These are phyloP conservation scores for Favolaschia claudopus DNA, from an alignment of 768 basidiomycete species.

Conservation along the genomic window DNA sequence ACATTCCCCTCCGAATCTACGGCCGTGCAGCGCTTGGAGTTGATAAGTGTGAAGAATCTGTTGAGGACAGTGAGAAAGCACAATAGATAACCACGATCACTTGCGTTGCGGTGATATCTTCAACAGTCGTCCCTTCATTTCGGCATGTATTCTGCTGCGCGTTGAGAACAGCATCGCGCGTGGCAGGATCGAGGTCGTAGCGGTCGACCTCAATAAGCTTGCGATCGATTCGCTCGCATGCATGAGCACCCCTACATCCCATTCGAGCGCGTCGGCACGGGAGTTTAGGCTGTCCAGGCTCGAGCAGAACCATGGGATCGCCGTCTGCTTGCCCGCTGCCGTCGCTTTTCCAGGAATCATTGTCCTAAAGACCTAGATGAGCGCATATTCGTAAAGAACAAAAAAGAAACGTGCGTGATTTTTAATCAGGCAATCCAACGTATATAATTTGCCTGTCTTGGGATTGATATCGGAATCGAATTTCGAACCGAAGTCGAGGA, in stretches of 20 bases:
- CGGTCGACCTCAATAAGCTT: not conserved
- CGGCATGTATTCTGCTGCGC: conserved; percentile 1
- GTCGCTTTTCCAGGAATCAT: conserved; percentile 1
- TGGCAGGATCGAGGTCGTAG: not conserved
- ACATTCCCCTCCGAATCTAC: not conserved
- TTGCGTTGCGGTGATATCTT: not conserved
- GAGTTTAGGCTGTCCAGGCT: not conserved
- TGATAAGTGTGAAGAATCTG: not conserved
- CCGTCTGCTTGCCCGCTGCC: not conserved
- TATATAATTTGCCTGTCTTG: not conserved
- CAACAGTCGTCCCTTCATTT: not conserved
- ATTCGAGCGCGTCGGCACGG: not conserved
- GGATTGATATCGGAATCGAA: not conserved
- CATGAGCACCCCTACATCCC: not conserved
- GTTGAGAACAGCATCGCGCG: not conserved
- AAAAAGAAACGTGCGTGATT: not conserved
- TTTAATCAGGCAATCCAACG: not conserved
- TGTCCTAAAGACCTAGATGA: not conserved
- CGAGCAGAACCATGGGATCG: not conserved
- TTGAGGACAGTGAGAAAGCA: no score
- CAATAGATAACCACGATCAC: not conserved
- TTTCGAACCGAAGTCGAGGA: not conserved
- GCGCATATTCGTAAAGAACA: not conserved
- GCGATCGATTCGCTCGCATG: not conserved
- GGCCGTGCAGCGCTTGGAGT: not conserved